Percentiles rank a stretch among this genome's conserved stretches.
Conservation (phyloP, 2,329 filamentous ascomycete genomes). For the Aspergillus ibericus region DNA sequence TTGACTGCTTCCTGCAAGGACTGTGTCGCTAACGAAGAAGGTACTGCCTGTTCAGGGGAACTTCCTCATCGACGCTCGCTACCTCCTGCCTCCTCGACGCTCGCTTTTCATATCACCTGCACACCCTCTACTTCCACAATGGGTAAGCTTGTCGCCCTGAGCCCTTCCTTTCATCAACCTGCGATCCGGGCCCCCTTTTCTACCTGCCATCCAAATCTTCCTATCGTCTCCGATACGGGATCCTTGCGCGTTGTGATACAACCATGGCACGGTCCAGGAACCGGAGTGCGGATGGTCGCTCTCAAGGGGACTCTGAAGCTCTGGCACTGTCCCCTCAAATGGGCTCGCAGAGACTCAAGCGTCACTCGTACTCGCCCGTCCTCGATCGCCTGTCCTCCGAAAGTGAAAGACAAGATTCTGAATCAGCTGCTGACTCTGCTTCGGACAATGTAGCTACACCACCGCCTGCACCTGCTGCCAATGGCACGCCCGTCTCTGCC, state of each 20-base stretch:
- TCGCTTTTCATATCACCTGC: slow-evolving; percentile 23
- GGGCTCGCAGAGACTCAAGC: slow-evolving; percentile 15
- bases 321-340: slow-evolving; percentile 4
- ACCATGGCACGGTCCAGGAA: slow-evolving; percentile 18
- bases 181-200: slow-evolving; percentile 8
- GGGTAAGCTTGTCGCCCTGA: slow-evolving; percentile 37
- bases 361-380: slow-evolving; percentile 14
- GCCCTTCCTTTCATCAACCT: slow-evolving; percentile 11
- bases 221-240: not conserved
- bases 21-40: slow-evolving; percentile 23
- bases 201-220: slow-evolving; percentile 2
- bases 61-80: slow-evolving; percentile 26
- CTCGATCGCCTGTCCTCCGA: slow-evolving; percentile 13
- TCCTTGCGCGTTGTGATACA: slow-evolving; percentile 12
- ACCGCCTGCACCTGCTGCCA: slow-evolving; percentile 29
- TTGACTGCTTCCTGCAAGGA: slow-evolving; percentile 19
- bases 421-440: slow-evolving; percentile 24
- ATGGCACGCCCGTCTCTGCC: slow-evolving; percentile 33
- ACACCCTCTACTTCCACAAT: slow-evolving; percentile 31
- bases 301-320: slow-evolving; percentile 11
- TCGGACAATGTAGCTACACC: slow-evolving; percentile 33
- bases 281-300: slow-evolving; percentile 19
- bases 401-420: slow-evolving; percentile 13
- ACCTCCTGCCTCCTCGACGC: slow-evolving; percentile 20
- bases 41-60: slow-evolving; percentile 29